Conservation (phyloP, 208 protist species). For the Zelonia costaricensis region DNA sequence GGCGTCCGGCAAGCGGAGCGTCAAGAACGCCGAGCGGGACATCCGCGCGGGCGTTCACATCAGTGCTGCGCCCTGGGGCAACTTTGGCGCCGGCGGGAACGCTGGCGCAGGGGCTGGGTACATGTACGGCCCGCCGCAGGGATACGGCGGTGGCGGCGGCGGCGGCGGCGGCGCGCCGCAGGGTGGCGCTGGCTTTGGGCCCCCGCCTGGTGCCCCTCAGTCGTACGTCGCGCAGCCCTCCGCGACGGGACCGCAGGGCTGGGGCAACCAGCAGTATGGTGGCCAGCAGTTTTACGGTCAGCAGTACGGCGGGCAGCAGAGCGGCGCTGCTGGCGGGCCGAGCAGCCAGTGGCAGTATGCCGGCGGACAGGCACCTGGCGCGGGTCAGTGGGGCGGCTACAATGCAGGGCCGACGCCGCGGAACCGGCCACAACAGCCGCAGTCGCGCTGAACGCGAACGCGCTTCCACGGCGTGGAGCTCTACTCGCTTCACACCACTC, state of each 20-base stretch:
- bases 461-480: no score
- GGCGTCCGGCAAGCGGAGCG: conserved; percentile 43
- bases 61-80: conserved; percentile 8
- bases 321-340: not conserved
- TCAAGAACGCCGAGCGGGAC: conserved; percentile 51
- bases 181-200: not conserved
- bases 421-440: conserved; percentile 11
- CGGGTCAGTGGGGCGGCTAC: conserved; percentile 9
- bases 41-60: conserved; percentile 71
- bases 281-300: not conserved
- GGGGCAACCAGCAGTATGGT: conserved; percentile 6
- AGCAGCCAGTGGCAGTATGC: conserved; percentile 7
- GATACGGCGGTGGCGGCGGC: conserved; percentile 6
- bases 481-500: no score
- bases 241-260: not conserved
- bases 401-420: not conserved
- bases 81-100: conserved; percentile 11
- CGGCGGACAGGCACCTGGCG: not conserved
- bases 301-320: conserved; percentile 1
- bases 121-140: conserved; percentile 13
- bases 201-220: not conserved
- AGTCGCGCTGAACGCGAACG: not conserved
- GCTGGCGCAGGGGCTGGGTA: conserved; percentile 2
- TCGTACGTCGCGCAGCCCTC: not conserved
- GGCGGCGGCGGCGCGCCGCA: not conserved